phyloP scores from a whole-genome alignment of 1,284 basidiomycete genomes.

The Microbotryum intermedium region DNA sequence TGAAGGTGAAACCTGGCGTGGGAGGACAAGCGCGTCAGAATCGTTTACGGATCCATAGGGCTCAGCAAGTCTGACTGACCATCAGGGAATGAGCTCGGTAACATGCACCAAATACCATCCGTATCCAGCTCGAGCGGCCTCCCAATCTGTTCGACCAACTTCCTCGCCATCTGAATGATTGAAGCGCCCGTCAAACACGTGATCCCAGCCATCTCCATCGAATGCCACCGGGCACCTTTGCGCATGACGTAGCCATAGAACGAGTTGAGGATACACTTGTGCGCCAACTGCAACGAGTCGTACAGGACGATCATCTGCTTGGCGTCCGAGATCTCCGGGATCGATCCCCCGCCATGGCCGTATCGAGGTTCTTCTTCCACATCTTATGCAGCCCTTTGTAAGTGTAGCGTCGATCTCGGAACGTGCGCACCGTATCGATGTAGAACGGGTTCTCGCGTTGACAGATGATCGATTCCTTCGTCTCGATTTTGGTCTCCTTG shows the following conservation, averaged over 20 bases:
- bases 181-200: slow-evolving; percentile 97
- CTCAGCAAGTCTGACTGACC: slow-evolving; percentile 35
- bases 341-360: slow-evolving; percentile 57
- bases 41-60: neutral
- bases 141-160: slow-evolving; percentile 93
- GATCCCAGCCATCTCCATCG: slow-evolving; percentile 99
- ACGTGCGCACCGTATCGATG: slow-evolving; percentile 93
- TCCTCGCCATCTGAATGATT: slow-evolving; percentile 99
- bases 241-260: slow-evolving; percentile 99
- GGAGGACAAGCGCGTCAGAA: neutral
- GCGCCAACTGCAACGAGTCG: slow-evolving; percentile 97
- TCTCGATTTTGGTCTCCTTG: slow-evolving; percentile 96
- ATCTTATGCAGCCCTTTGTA: slow-evolving; percentile 99
- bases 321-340: slow-evolving; percentile 87
- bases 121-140: slow-evolving; percentile 96
- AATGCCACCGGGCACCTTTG: slow-evolving; percentile 98
- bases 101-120: slow-evolving; percentile 99
- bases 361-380: slow-evolving; percentile 98
- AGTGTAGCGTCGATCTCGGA: slow-evolving; percentile 96
- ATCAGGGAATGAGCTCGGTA: slow-evolving; percentile 94
- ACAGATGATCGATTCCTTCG: slow-evolving; percentile 90
- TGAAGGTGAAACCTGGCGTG: slow-evolving; percentile 74
- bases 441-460: slow-evolving; percentile 99
- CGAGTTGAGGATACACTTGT: slow-evolving; percentile 99
- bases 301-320: slow-evolving; percentile 99